Evolutionary conservation across 2,329 filamentous ascomycete species (phyloP).

Genomic region (Sclerotinia subarctica): DNA sequence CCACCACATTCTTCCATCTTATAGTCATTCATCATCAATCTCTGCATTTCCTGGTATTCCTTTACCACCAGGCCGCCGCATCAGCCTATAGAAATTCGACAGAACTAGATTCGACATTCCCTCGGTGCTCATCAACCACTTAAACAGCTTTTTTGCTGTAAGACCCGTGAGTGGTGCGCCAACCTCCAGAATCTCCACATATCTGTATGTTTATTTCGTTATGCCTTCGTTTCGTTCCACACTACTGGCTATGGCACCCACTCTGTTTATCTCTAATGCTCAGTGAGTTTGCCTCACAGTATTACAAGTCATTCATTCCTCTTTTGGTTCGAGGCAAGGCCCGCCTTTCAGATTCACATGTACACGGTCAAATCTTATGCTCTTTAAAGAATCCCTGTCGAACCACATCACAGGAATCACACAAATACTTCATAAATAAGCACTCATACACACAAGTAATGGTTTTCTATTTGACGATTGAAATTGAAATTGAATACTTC

Average conservation of each 20-base stretch:
- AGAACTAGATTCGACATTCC: conserved; percentile 7
- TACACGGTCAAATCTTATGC: conserved; percentile 21
- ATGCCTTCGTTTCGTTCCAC: conserved; percentile 24
- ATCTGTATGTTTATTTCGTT: conserved; percentile 26
- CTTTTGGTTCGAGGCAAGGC: conserved; percentile 22
- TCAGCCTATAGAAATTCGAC: conserved; percentile 17
- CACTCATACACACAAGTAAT: conserved; percentile 29
- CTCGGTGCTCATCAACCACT: conserved; percentile 28
- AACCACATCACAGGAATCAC: conserved; percentile 32
- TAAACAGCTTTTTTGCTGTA: conserved; percentile 23
- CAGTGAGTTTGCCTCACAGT: conserved; percentile 23
- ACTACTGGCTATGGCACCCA: conserved; percentile 28
- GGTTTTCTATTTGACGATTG: conserved; percentile 28
- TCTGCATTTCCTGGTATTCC: conserved; percentile 8
- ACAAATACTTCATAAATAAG: conserved; percentile 28
- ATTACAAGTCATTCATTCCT: conserved; percentile 21
- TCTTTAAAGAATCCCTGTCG: conserved; percentile 30
- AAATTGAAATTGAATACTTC: conserved; percentile 20
- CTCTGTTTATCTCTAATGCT: conserved; percentile 27
- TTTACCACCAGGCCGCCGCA: conserved; percentile 14
- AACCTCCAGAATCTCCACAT: conserved; percentile 28
- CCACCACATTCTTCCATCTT: conserved; percentile 27
- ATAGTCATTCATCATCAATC: conserved; percentile 19
- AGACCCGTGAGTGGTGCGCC: conserved; percentile 32
- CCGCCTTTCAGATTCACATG: conserved; percentile 23